These are phyloP conservation scores for Cylindrotheca closterium DNA, from an alignment of 108 stramenopile species.

Conservation along the genomic window DNA sequence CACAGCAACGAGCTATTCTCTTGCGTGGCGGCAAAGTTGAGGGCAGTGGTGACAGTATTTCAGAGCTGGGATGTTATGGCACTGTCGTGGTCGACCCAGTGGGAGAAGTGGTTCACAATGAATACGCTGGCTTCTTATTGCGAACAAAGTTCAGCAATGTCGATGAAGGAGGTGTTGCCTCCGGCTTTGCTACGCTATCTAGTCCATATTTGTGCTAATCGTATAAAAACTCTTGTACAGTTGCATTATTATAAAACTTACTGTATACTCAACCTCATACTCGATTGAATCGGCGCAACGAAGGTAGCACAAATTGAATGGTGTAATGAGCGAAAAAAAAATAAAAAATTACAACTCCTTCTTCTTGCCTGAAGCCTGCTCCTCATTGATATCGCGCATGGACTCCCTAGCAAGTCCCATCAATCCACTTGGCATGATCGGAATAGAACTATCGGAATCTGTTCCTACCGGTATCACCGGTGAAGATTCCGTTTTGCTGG, in stretches of 20 bases:
- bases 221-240: too few species aligned
- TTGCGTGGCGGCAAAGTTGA: slow-evolving; percentile 72
- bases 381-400: background rate
- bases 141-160: slow-evolving; percentile 84
- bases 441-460: slow-evolving; percentile 27
- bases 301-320: too few species aligned
- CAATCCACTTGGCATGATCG: slow-evolving; percentile 43
- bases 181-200: slow-evolving; percentile 81
- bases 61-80: slow-evolving; percentile 82
- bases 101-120: slow-evolving; percentile 68
- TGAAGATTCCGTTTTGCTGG: background rate
- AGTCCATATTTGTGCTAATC: slow-evolving; percentile 81
- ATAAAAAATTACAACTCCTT: slow-evolving; percentile 11
- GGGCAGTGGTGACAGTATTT: slow-evolving; percentile 73
- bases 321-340: background rate
- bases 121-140: slow-evolving; percentile 72
- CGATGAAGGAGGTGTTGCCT: slow-evolving; percentile 89
- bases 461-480: too few species aligned
- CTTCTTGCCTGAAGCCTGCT: slow-evolving; percentile 2
- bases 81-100: slow-evolving; percentile 47
- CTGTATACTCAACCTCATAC: too few species aligned
- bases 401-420: slow-evolving; percentile 54
- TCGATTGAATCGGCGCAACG: too few species aligned
- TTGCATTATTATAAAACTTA: too few species aligned
- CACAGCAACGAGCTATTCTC: slow-evolving; percentile 68